Evolutionary conservation across 306 rosid genomes (phyloP).

Genomic region (Lablab purpureus): DNA sequence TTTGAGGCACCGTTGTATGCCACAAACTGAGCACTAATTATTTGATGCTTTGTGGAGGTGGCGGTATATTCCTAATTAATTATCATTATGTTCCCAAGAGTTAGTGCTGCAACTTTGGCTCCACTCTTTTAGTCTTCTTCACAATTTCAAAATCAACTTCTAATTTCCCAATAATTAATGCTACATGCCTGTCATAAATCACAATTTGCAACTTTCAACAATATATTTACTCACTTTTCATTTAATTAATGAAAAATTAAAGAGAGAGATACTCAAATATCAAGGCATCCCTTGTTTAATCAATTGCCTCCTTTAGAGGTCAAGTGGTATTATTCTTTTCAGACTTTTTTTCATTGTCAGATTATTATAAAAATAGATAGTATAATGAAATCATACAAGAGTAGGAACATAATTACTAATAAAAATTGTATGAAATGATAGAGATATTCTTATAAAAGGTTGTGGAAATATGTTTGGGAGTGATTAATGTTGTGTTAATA

Average conservation of each 20-base stretch:
- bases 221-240: slow-evolving; percentile 17
- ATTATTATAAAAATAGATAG: neutral
- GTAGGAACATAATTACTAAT: too few relatives aligned
- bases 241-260: slow-evolving; percentile 7
- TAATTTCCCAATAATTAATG: slow-evolving; percentile 41
- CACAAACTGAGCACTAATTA: slow-evolving; percentile 58
- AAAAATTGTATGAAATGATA: too few relatives aligned
- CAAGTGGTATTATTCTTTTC: slow-evolving; percentile 18
- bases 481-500: too few relatives aligned
- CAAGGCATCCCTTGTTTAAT: slow-evolving; percentile 30
- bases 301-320: slow-evolving; percentile 25
- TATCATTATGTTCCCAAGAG: slow-evolving; percentile 54
- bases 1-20: slow-evolving; percentile 43
- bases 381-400: too few relatives aligned
- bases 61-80: slow-evolving; percentile 42
- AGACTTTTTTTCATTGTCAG: neutral
- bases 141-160: slow-evolving; percentile 30
- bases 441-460: too few relatives aligned
- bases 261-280: slow-evolving; percentile 16
- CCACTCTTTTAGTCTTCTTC: slow-evolving; percentile 42
- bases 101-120: slow-evolving; percentile 53
- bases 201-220: slow-evolving; percentile 22
- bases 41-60: slow-evolving; percentile 55
- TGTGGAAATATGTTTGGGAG: too few relatives aligned
- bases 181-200: slow-evolving; percentile 29